Evolutionary conservation across 106 monocot species (phyloP).

Genomic region (Vanilla planifolia): DNA sequence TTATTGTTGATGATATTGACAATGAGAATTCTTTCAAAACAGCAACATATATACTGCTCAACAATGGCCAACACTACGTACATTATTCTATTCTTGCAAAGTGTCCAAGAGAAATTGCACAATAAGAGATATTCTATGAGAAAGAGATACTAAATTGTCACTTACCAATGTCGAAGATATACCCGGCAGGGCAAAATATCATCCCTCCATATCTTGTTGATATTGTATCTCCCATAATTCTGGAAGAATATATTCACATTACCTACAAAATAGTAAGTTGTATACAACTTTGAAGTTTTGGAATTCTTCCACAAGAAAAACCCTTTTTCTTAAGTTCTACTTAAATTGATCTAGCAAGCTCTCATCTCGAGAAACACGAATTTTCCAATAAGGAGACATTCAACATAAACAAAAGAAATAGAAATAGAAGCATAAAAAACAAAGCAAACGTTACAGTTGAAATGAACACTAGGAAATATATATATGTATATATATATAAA

Average conservation of each 20-base stretch:
- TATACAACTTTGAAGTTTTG: neutral
- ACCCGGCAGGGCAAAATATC: constrained; percentile 87
- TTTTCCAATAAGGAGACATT: too few relatives aligned
- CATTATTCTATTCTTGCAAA: too few relatives aligned
- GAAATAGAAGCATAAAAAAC: too few relatives aligned
- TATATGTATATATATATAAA: too few relatives aligned
- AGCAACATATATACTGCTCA: too few relatives aligned
- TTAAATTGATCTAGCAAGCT: neutral
- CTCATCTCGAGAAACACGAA: neutral
- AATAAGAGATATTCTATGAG: too few relatives aligned
- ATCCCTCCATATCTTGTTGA: constrained; percentile 88
- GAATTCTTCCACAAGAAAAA: neutral
- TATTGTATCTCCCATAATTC: constrained; percentile 73
- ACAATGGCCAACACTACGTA: too few relatives aligned
- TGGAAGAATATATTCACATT: constrained; percentile 56
- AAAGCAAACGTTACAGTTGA: too few relatives aligned
- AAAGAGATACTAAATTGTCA: neutral
- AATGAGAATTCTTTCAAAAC: too few relatives aligned
- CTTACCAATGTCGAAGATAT: constrained; percentile 93
- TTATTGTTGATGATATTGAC: too few relatives aligned
- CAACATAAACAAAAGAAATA: neutral
- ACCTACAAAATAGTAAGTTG: constrained; percentile 25
- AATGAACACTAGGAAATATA: too few relatives aligned
- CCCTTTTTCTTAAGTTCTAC: neutral
- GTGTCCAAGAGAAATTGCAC: too few relatives aligned